Conservation (phyloP, 1,284 basidiomycete genomes). For the Phlebopus sp. region DNA sequence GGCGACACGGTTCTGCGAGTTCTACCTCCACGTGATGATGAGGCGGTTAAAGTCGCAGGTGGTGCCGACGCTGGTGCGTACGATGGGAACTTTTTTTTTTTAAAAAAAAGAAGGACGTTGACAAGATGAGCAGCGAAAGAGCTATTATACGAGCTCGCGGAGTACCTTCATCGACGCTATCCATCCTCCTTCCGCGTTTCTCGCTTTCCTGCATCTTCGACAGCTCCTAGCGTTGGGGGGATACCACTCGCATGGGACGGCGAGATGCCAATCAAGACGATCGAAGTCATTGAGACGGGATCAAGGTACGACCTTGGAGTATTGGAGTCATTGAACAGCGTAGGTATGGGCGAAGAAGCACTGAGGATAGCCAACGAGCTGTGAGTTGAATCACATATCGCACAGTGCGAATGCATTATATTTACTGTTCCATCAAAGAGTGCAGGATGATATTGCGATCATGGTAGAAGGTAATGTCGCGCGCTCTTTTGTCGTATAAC, state of each 20-base stretch:
- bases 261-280: slow-evolving; percentile 44
- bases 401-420: background rate
- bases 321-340: slow-evolving; percentile 23
- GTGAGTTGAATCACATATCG: slow-evolving; percentile 39
- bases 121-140: slow-evolving; percentile 50
- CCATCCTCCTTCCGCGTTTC: slow-evolving; percentile 54
- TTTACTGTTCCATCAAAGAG: slow-evolving; percentile 27
- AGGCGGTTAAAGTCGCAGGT: slow-evolving; percentile 47
- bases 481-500: background rate
- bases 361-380: slow-evolving; percentile 62
- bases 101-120: slow-evolving; percentile 3
- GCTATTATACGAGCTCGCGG: slow-evolving; percentile 61
- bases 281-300: slow-evolving; percentile 49
- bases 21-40: slow-evolving; percentile 39
- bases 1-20: slow-evolving; percentile 49
- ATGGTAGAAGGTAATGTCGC: slow-evolving; percentile 63
- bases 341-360: slow-evolving; percentile 41
- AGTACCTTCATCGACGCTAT: slow-evolving; percentile 62
- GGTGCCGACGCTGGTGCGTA: slow-evolving; percentile 52
- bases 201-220: slow-evolving; percentile 34
- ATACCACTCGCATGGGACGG: slow-evolving; percentile 43
- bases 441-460: slow-evolving; percentile 74
- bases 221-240: slow-evolving; percentile 34
- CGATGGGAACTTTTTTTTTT: background rate
- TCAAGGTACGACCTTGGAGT: slow-evolving; percentile 48